Conservation (phyloP, 345 rosid species). For the Eucalyptus marginata region DNA sequence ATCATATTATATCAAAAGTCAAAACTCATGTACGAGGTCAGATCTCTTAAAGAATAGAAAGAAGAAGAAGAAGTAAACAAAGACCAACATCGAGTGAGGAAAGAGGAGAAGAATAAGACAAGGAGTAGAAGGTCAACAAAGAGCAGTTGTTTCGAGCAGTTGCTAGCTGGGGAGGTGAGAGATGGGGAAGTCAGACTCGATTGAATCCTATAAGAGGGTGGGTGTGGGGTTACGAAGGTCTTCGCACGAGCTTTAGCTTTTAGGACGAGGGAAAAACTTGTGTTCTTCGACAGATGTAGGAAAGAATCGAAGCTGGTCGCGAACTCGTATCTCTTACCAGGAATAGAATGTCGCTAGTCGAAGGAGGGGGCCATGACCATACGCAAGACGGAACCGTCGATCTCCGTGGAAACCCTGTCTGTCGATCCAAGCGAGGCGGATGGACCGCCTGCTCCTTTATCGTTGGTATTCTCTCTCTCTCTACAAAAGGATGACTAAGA, state of each 20-base stretch:
- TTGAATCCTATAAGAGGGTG: neutral
- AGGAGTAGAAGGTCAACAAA: neutral
- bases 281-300: too few relatives aligned
- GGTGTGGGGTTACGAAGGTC: neutral
- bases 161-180: neutral
- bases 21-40: neutral
- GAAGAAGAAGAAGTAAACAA: neutral
- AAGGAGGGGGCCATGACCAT: neutral
- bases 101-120: neutral
- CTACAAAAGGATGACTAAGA: neutral
- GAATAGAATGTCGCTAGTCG: neutral
- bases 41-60: neutral
- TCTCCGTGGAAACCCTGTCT: neutral
- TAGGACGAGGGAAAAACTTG: neutral
- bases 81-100: neutral
- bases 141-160: neutral
- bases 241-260: neutral
- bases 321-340: too few relatives aligned
- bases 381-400: neutral
- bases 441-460: neutral
- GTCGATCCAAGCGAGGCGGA: neutral
- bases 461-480: neutral
- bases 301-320: too few relatives aligned
- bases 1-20: neutral
- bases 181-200: neutral